These are phyloP conservation scores for Apophysomyces variabilis DNA, from an alignment of 371 early-diverging fungal species.

Conservation along the genomic window DNA sequence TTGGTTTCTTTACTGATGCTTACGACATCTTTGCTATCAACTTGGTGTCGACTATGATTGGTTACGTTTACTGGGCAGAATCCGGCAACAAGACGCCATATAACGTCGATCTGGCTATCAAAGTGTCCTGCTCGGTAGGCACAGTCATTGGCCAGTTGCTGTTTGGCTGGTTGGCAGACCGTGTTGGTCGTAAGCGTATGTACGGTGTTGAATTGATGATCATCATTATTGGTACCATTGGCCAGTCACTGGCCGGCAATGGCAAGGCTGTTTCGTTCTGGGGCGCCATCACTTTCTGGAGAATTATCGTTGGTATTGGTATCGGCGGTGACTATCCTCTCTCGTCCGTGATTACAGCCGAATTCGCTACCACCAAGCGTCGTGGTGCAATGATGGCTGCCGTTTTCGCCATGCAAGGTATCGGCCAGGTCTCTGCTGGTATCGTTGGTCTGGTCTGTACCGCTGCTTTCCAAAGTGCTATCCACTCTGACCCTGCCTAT, in stretches of 20 bases:
- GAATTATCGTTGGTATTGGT: conserved; percentile 77
- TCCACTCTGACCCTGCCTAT: conserved; percentile 54
- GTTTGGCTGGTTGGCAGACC: conserved; percentile 82
- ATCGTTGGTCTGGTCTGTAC: conserved; percentile 67
- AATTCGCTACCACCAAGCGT: conserved; percentile 75
- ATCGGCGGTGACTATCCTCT: conserved; percentile 83
- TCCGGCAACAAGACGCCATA: conserved; percentile 51
- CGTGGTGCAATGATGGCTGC: conserved; percentile 87
- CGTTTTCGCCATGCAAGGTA: conserved; percentile 89
- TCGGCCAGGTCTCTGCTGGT: conserved; percentile 76
- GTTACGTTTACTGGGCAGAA: conserved; percentile 65
- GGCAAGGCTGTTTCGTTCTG: conserved; percentile 61
- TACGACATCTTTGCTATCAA: conserved; percentile 89
- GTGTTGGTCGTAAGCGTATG: conserved; percentile 80
- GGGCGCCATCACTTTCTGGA: conserved; percentile 76
- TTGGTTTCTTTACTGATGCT: conserved; percentile 91
- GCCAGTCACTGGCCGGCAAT: conserved; percentile 70
- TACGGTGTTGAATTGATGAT: conserved; percentile 85
- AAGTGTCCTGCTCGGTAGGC: conserved; percentile 77
- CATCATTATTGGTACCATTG: conserved; percentile 72
- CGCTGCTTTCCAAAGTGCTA: conserved; percentile 57
- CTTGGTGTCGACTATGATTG: conserved; percentile 73
- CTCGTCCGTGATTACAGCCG: conserved; percentile 81
- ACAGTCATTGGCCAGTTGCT: conserved; percentile 78
- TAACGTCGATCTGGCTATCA: conserved; percentile 67